Conservation (phyloP, 2,329 filamentous ascomycete species). For the Falciphora oryzae region DNA sequence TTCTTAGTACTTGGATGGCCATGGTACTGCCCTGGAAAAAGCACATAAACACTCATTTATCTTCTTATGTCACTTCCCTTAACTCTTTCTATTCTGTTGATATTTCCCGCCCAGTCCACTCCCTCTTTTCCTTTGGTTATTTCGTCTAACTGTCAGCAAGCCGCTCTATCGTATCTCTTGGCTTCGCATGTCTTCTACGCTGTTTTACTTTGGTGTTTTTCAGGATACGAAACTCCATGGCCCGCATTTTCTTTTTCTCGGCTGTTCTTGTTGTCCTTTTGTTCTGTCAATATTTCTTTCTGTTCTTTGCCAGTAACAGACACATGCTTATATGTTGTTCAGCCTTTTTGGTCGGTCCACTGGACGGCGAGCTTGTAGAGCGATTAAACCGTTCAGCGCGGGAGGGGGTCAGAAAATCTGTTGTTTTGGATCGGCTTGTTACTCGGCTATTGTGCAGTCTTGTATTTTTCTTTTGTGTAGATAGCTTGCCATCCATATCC, state of each 20-base stretch:
- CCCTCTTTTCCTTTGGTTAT: not conserved
- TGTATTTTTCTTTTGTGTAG: not conserved
- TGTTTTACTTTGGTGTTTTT: not conserved
- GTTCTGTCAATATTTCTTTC: not conserved
- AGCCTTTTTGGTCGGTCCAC: not conserved
- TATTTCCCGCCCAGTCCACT: not conserved
- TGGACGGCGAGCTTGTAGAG: not conserved
- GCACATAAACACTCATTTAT: not conserved
- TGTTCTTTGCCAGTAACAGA: not conserved
- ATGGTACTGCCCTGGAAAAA: not conserved
- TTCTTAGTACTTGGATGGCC: not conserved
- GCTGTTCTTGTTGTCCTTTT: not conserved
- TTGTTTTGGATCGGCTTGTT: not conserved
- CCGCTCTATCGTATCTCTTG: not conserved
- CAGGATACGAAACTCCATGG: not conserved
- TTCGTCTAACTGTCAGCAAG: not conserved
- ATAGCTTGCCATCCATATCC: not conserved
- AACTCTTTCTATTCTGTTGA: not conserved
- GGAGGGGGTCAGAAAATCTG: not conserved
- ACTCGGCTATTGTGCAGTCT: too few species aligned
- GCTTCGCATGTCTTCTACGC: not conserved
- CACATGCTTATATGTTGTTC: not conserved
- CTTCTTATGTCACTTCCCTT: not conserved
- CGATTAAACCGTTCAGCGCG: not conserved
- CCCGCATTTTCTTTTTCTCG: not conserved